phyloP scores from a whole-genome alignment of 225 moss, liverwort and hornwort genomes.

The Polytrichum commune region DNA sequence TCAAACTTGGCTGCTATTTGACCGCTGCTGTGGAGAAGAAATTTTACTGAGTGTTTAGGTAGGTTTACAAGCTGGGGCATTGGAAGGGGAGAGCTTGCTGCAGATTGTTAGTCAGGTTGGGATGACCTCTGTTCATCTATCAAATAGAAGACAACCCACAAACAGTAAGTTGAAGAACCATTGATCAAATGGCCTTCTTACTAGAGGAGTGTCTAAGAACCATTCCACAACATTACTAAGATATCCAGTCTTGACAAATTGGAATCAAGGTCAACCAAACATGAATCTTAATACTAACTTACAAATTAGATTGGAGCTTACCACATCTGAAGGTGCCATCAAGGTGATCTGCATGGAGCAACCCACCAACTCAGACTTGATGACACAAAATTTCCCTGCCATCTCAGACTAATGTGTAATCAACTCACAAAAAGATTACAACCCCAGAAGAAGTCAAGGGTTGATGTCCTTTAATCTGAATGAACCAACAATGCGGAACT shows the following conservation, averaged over 20 bases:
- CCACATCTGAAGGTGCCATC: slow-evolving; percentile 18
- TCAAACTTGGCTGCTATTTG: slow-evolving; percentile 86
- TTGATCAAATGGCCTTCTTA: no score
- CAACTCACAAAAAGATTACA: slow-evolving; percentile 8
- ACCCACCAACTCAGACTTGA: no score
- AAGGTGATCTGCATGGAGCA: no score
- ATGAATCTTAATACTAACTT: no score
- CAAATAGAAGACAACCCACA: background rate
- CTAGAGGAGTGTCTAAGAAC: no score
- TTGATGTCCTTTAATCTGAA: no score
- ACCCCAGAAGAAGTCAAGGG: background rate
- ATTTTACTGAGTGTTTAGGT: slow-evolving; percentile 36
- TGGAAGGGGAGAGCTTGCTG: slow-evolving; percentile 33
- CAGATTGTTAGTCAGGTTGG: slow-evolving; percentile 36
- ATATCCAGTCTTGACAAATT: no score
- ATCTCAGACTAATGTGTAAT: background rate
- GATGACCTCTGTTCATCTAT: slow-evolving; percentile 41
- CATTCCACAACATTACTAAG: no score
- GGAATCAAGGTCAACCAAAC: no score
- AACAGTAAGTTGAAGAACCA: no score
- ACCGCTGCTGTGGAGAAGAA: slow-evolving; percentile 74
- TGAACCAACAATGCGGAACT: no score
- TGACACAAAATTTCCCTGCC: no score
- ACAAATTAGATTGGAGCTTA: slow-evolving; percentile 10
- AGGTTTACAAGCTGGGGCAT: slow-evolving; percentile 29